phyloP scores from a whole-genome alignment of 306 rosid genomes.

The Erythrophleum fordii region DNA sequence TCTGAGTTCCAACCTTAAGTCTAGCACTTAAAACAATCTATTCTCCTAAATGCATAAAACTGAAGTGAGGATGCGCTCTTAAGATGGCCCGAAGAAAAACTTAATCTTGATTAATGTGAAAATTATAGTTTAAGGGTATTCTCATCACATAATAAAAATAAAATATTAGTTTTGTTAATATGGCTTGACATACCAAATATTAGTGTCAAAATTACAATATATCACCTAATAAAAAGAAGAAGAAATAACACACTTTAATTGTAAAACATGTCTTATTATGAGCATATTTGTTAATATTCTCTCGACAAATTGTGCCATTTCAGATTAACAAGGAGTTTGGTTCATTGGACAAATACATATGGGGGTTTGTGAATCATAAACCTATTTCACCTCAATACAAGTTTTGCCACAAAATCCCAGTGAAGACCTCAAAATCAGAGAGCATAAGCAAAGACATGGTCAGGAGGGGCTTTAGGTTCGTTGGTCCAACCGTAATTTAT shows the following conservation, averaged over 20 bases:
- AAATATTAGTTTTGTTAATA: no score
- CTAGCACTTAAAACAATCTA: no score
- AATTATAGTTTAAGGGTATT: no score
- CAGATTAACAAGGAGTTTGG: conserved; percentile 85
- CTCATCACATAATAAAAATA: no score
- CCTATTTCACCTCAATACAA: conserved; percentile 87
- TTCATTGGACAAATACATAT: conserved; percentile 80
- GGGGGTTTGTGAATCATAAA: conserved; percentile 91
- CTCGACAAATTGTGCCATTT: conserved; percentile 21
- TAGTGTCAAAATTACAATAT: no score
- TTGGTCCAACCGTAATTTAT: conserved; percentile 96
- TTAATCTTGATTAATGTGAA: no score
- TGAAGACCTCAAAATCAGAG: conserved; percentile 97
- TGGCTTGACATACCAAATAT: no score
- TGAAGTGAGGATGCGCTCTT: no score
- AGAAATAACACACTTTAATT: conserved; percentile 73
- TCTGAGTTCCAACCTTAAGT: no score
- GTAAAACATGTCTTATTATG: conserved; percentile 58
- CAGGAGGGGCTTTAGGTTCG: conserved; percentile 80
- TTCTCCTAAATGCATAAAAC: no score
- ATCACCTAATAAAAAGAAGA: conserved; percentile 45
- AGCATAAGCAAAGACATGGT: conserved; percentile 96
- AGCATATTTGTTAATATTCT: not conserved
- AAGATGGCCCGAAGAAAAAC: no score
- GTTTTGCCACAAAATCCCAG: conserved; percentile 87